Percentiles rank a stretch among this genome's conserved stretches.
Conservation (phyloP, 108 stramenopile species). For the Pseudonitzschia pungens region DNA sequence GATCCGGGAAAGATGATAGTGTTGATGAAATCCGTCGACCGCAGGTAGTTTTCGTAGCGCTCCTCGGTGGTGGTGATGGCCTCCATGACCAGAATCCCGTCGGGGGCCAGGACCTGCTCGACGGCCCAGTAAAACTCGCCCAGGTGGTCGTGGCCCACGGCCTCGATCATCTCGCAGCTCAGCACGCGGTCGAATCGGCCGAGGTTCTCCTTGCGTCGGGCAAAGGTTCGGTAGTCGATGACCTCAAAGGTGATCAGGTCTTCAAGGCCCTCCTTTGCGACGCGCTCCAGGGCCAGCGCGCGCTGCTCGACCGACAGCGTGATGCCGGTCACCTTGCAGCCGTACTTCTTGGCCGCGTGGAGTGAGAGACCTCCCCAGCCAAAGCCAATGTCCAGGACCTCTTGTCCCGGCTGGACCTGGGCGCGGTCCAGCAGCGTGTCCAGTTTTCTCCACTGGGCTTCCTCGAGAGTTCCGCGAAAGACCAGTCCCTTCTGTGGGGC, state of each 20-base stretch:
- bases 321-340: constrained; percentile 91
- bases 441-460: constrained; percentile 95
- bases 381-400: constrained; percentile 93
- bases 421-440: constrained; percentile 86
- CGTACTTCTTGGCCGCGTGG: constrained; percentile 88
- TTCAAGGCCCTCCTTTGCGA: constrained; percentile 73
- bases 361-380: constrained; percentile 95
- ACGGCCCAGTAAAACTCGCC: constrained; percentile 91
- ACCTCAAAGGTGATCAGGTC: constrained; percentile 89
- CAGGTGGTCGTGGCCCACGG: constrained; percentile 93
- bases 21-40: constrained; percentile 95
- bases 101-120: constrained; percentile 81
- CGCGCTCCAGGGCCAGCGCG: constrained; percentile 84
- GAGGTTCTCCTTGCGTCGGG: constrained; percentile 54
- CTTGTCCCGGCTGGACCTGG: constrained; percentile 71
- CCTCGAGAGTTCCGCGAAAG: constrained; percentile 76
- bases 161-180: constrained; percentile 98
- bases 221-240: constrained; percentile 90
- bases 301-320: constrained; percentile 94
- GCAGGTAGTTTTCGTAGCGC: constrained; percentile 89
- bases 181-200: constrained; percentile 92
- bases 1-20: constrained; percentile 96
- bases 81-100: constrained; percentile 93
- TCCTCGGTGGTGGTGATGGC: constrained; percentile 95
- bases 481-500: constrained; percentile 43